A percentile compares a stretch with the other conserved stretches of the same genome.
Evolutionary conservation across 305 asterid genomes (phyloP).

Genomic region (Lippia alba): DNA sequence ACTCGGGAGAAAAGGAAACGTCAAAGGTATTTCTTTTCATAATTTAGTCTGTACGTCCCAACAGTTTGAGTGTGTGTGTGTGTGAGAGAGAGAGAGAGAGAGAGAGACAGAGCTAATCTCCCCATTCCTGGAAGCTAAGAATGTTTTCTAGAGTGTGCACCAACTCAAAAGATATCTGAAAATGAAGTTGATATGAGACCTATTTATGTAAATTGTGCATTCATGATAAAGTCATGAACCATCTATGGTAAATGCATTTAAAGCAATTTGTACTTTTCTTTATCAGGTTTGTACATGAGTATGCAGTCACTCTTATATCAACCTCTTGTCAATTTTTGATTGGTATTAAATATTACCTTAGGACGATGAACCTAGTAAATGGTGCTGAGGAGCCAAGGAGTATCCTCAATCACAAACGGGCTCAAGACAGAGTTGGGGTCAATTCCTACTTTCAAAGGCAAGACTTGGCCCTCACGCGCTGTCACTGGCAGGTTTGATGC

Average conservation of each 20-base stretch:
- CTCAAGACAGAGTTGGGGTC: slow-evolving; percentile 67
- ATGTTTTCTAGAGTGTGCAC: slow-evolving; percentile 16
- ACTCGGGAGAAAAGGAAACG: slow-evolving; percentile 84
- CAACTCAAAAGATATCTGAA: slow-evolving; percentile 16
- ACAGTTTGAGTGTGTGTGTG: neutral
- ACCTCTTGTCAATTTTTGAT: slow-evolving; percentile 28
- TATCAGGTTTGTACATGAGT: slow-evolving; percentile 1
- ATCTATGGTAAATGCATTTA: slow-evolving; percentile 24
- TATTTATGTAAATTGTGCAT: neutral
- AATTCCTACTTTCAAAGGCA: slow-evolving; percentile 84
- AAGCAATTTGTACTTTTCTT: slow-evolving; percentile 26
- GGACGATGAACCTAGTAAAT: slow-evolving; percentile 46
- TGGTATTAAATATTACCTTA: slow-evolving; percentile 28
- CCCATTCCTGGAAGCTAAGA: neutral
- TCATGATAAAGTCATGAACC: neutral
- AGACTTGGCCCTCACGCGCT: slow-evolving; percentile 75
- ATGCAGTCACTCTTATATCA: slow-evolving; percentile 16
- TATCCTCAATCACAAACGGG: slow-evolving; percentile 51
- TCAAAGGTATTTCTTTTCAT: slow-evolving; percentile 58
- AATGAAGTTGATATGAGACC: slow-evolving; percentile 13
- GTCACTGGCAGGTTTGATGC: slow-evolving; percentile 93
- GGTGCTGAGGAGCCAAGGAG: slow-evolving; percentile 47
- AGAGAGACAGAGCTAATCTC: neutral
- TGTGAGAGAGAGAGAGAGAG: neutral
- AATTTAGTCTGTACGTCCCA: slow-evolving; percentile 3